Base-by-base conservation (phyloP, 1,284 basidiomycete species). In the Crucibulum parvulum region DNA sequence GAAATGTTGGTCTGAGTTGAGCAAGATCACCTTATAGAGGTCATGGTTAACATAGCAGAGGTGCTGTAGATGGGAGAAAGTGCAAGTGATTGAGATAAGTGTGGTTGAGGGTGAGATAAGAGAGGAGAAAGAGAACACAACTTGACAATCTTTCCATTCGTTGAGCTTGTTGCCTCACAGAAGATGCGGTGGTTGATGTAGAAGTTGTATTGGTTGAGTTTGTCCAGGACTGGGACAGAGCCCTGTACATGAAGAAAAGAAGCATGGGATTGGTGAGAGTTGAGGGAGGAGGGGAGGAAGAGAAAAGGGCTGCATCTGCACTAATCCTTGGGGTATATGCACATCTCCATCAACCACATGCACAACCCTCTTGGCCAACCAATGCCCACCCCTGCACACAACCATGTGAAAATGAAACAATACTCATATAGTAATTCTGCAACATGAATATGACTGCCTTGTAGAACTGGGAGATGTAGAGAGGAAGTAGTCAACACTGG, bases 401-500 rank as follows among this genome's bases (percentile, higher is more conserved):
- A 24, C 24, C 24, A 24, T 4, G 24, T 24, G 24, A 24, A 24
- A 24, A 24, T 4, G 24, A 24, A 54, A 46, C 37, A 38, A 43
- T 18, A 84, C 93, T 59, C 67, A 96, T 95, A 76, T 97, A 99
- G 68, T 87, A 84, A 56, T 94, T 89, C 78, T 98, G 95, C 8
- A 90, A 87, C 11, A 96, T 98, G 81, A 99, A 99, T 57, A 99
- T 83, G 24, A 99, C 96, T 62, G 99, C 90, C 81, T 99, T 97
- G 77, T 95, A 99, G 79, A 98, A 99, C 72, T 98, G 96, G 0
- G 95, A 95, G 47, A 99, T 85, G 76, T 99, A 99, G 37, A 88
- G 53, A 99, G 83, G 86, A 99, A 99, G 78, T 99, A 98, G 75
- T 99, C 98, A 8, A 97, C 92, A 3, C 98, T 98, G 1, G 97